Percentiles rank a stretch among this genome's conserved stretches.
Conservation (phyloP, 768 basidiomycete species). For the Termitomyces sp. region DNA sequence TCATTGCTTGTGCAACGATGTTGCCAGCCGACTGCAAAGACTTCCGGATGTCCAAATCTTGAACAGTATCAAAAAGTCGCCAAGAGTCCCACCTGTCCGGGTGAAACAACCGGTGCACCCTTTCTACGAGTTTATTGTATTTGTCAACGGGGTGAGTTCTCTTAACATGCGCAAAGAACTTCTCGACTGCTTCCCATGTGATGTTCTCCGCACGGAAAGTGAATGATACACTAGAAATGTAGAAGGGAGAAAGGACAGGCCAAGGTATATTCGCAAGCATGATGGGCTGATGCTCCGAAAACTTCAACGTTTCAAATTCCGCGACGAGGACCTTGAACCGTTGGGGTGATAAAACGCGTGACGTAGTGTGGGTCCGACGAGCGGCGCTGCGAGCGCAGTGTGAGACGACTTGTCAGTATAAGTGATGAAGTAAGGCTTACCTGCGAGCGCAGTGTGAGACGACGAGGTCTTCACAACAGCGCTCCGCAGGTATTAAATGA, state of each 20-base stretch:
- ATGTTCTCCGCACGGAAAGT: background rate
- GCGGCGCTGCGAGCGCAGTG: background rate
- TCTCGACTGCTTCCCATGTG: conserved; percentile 7
- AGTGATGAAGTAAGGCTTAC: too few species aligned
- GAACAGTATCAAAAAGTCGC: conserved; percentile 2
- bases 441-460: too few species aligned
- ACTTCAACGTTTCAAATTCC: conserved; percentile 13
- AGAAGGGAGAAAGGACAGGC: conserved; percentile 3
- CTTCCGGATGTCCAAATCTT: conserved; percentile 1
- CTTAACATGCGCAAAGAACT: background rate
- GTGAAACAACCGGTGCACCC: conserved; percentile 5
- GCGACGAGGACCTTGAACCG: conserved; percentile 2
- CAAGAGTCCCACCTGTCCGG: conserved; percentile 11
- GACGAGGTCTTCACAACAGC: too few species aligned
- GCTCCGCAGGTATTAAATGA: too few species aligned
- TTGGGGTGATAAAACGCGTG: too few species aligned
- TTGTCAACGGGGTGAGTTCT: background rate
- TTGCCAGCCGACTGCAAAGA: conserved; percentile 1
- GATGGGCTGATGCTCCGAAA: conserved; percentile 17
- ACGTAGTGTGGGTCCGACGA: too few species aligned
- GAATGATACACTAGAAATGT: background rate
- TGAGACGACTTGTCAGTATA: too few species aligned
- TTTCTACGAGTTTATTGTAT: conserved; percentile 3
- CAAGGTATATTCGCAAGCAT: conserved; percentile 15
- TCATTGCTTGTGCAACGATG: conserved; percentile 8